Base-by-base conservation (phyloP, 176 grass and related monocot genomes). In the Tillandsia leiboldiana region DNA sequence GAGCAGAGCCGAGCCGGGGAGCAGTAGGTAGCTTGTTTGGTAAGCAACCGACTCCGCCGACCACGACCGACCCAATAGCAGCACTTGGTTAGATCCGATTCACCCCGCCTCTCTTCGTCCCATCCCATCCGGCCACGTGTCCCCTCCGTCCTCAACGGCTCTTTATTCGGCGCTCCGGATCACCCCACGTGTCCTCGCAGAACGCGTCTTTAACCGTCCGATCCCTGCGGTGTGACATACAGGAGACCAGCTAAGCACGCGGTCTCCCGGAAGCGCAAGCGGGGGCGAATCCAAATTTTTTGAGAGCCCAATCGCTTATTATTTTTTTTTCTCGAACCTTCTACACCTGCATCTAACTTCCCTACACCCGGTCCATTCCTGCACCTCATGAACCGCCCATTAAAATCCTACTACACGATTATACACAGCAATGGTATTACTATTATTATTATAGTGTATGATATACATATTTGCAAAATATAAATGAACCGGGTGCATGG, bases 281-380 rank as follows among this genome's bases (percentile, higher is more conserved):
- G 58, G 71, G 71, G n/a, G 71, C 52, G 47, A 73, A 73, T 23
- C 29, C 71, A 18, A 11, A 49, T 24, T 49, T 28, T 68, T 68
- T 68, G 20, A 20, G 10, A 53, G 51, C 27, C 20, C 26, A 47
- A 27, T 1, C 26, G 0, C 6, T 20, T 0, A 0, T 20, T 20
- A 29, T 58, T 4, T 4, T 48, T 33, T 5, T 33, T 6, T 42
- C 7, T 42, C 3, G 33, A 4, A 5, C 0, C 33, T 42, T 42
- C 5, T 5, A 7, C 33, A 42, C 33, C 33, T 42, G 33, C 3
- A 42, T 0, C 33, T 42, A 42, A 7, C 4, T 42, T 42, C 33
- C 3, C 33, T 42, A 42, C 33, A 42, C 33, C 33, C 33, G 33
- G 33, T 42, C 4, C 33, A 42, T 42, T 6, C 33, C 33, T 42